Base-by-base conservation (phyloP, 2,329 filamentous ascomycete species). In the Drechslerella dactyloides region DNA sequence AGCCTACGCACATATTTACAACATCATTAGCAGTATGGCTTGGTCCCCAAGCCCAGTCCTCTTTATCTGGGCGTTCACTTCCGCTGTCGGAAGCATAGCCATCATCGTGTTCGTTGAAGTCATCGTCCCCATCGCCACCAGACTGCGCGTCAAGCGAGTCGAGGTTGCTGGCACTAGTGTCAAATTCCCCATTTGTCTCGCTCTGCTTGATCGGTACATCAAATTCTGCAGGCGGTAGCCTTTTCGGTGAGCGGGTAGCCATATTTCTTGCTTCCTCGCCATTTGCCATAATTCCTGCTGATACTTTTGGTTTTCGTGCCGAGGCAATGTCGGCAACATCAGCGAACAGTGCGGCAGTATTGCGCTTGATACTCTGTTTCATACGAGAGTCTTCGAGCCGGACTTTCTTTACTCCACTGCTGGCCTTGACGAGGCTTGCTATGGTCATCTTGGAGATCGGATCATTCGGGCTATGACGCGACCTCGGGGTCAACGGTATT, bases 71-170 rank as follows among this genome's bases (percentile, higher is more conserved):
- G n/a, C 59, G 44, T 15, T 70, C 66, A 33, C 66, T 70, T 19
- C 66, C 66, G 35, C 66, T 70, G 51, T 70, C 66, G 6, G 66
- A 70, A 35, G 66, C 66, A 56, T 59, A 70, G 15, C 66, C 59
- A 54, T 70, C 66, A n/a, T 70, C 66, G 23, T 59, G 48, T 23
- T 64, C 53, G 33, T 55, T 53, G 1, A 35, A n/a, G 30, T 35
- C 52, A 2, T 51, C 57, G 8, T 60, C 23, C 13, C 40, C 53
- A 23, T 53, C 44, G 8, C 60, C 59, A 30, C 59, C 66, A 10
- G 59, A 70, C 30, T 64, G 66, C 21, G 66, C 59, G 23, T 70
- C 59, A 23, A 70, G 66, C 3, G 59, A 70, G n/a, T 64, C 59
- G 15, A 60, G 30, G 23, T 70, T 70, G 54, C 66, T 70, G 13